These are phyloP conservation scores for Mariannaea elegans DNA, from an alignment of 2,329 filamentous ascomycete genomes.

Conservation along the genomic window DNA sequence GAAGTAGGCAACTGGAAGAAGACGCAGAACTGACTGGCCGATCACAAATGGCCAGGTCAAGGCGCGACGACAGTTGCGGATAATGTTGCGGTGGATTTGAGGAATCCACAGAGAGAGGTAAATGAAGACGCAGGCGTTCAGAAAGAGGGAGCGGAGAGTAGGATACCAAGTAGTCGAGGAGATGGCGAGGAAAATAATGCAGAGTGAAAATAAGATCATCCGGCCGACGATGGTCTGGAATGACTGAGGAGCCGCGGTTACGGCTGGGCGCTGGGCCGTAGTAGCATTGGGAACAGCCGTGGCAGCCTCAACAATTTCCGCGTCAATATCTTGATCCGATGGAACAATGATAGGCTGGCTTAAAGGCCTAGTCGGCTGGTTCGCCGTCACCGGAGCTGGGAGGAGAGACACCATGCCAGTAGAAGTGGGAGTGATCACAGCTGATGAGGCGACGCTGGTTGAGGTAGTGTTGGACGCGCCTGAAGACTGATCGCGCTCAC, in stretches of 20 bases:
- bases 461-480: conserved; percentile 33
- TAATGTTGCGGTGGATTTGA: conserved; percentile 89
- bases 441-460: conserved; percentile 35
- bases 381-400: conserved; percentile 53
- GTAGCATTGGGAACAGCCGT: conserved; percentile 45
- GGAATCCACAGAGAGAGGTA: conserved; percentile 94
- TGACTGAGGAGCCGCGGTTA: conserved; percentile 44
- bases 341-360: conserved; percentile 65
- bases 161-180: conserved; percentile 70
- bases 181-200: conserved; percentile 66
- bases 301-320: conserved; percentile 62
- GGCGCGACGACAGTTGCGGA: conserved; percentile 90
- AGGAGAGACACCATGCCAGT: conserved; percentile 44
- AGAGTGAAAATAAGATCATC: conserved; percentile 64
- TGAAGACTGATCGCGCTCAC: conserved; percentile 43
- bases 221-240: conserved; percentile 67
- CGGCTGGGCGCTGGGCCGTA: conserved; percentile 37
- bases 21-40: conserved; percentile 81
- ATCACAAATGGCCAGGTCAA: conserved; percentile 91
- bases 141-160: conserved; percentile 62
- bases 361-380: conserved; percentile 28
- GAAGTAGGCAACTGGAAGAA: conserved; percentile 87
- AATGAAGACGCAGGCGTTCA: conserved; percentile 71
- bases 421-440: conserved; percentile 38
- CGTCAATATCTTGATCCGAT: conserved; percentile 70